A percentile compares a stretch with the other conserved stretches of the same genome.
Evolutionary conservation across 257 asterid species (phyloP).

Genomic region (Gentiana macrophylla): DNA sequence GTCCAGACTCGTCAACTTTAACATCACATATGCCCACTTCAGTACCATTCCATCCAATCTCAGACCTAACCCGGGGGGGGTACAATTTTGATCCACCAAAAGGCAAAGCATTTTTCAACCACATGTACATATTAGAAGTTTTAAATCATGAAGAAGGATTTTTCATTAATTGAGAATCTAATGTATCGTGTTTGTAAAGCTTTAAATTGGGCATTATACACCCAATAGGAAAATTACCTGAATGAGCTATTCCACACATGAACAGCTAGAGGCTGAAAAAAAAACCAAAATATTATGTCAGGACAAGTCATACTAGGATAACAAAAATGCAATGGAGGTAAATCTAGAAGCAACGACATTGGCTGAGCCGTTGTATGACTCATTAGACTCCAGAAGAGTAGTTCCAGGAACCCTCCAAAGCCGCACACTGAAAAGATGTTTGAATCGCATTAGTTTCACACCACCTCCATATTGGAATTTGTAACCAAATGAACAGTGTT

Average conservation of each 20-base stretch:
- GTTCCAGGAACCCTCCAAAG: constrained; percentile 80
- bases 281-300: neutral
- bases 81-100: too few species aligned
- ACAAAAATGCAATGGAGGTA: neutral
- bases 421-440: constrained; percentile 54
- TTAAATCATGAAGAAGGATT: too few species aligned
- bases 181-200: too few species aligned
- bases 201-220: too few species aligned
- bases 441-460: constrained; percentile 6
- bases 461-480: constrained; percentile 1
- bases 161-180: too few species aligned
- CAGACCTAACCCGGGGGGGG: too few species aligned
- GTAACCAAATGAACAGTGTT: constrained; percentile 10
- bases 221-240: constrained; percentile 36
- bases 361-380: constrained; percentile 22
- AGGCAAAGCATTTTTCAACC: too few species aligned
- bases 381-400: constrained; percentile 36
- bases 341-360: constrained; percentile 31
- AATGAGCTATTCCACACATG: constrained; percentile 74
- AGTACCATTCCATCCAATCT: too few species aligned
- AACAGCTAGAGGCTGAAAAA: constrained; percentile 61
- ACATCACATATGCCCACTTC: too few species aligned
- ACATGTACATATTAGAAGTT: too few species aligned
- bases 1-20: neutral
- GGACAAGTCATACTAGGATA: constrained; percentile 1